Conservation (phyloP, 1,284 basidiomycete genomes). For the Malassezia caprae region DNA sequence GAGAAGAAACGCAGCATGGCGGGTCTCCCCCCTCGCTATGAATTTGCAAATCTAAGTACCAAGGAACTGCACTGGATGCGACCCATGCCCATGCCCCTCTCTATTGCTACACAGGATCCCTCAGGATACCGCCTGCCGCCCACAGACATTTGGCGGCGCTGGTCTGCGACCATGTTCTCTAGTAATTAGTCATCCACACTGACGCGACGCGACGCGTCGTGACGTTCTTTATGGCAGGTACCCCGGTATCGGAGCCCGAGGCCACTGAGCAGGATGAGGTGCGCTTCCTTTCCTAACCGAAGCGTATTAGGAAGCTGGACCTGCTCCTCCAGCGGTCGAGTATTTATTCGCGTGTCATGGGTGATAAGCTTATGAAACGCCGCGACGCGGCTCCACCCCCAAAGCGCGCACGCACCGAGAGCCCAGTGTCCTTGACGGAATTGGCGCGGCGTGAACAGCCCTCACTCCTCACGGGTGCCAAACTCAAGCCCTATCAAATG, state of each 20-base stretch:
- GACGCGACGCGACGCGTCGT: background rate
- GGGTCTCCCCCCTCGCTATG: constrained; percentile 6
- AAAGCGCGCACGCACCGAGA: constrained; percentile 6
- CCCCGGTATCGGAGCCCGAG: background rate
- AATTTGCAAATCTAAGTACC: background rate
- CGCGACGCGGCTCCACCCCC: background rate
- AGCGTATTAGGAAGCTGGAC: constrained; percentile 37
- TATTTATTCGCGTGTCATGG: constrained; percentile 44
- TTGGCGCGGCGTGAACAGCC: constrained; percentile 55
- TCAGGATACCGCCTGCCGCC: background rate
- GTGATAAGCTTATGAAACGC: constrained; percentile 31
- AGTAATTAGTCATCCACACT: background rate
- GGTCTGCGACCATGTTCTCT: background rate
- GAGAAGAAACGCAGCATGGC: background rate
- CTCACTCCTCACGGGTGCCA: constrained; percentile 68
- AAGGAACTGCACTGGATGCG: constrained; percentile 8
- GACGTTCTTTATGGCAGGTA: background rate
- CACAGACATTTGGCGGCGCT: constrained; percentile 2
- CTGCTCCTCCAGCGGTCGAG: constrained; percentile 36
- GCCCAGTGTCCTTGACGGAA: background rate
- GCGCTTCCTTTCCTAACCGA: background rate
- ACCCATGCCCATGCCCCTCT: constrained; percentile 8
- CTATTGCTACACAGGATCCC: constrained; percentile 2
- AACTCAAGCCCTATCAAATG: constrained; percentile 78
- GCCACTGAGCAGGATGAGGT: constrained; percentile 3